Conservation (phyloP, 805 yeast species). For the Candida loeiensis region DNA sequence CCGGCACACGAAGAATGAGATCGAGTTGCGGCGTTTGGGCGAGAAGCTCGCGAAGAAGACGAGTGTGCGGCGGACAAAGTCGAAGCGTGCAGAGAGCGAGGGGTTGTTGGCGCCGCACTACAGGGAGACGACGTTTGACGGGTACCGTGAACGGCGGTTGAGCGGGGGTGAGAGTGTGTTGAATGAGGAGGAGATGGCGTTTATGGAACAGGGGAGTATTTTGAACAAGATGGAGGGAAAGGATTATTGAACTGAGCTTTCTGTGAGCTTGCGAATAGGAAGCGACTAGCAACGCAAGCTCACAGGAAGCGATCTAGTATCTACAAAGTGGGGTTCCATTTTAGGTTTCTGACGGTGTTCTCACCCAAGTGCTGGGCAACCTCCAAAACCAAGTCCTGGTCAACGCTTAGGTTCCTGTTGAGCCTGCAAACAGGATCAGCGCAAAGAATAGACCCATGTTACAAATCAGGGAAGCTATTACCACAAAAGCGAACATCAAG, state of each 20-base stretch:
- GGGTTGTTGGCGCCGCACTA: conserved; percentile 14
- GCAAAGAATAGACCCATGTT: no score
- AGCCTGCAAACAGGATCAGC: no score
- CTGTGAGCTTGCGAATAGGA: no score
- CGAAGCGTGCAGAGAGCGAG: conserved; percentile 3
- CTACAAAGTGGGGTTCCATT: no score
- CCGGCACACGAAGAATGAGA: conserved; percentile 17
- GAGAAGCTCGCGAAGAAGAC: conserved; percentile 32
- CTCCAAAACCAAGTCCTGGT: conserved; percentile 84
- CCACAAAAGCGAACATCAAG: no score
- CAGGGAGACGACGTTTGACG: conserved; percentile 28
- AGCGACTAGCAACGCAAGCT: no score
- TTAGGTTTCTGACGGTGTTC: conserved; percentile 98
- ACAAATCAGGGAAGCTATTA: no score
- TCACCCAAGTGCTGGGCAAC: conserved; percentile 99
- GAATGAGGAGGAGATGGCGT: conserved; percentile 23
- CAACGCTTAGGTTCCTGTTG: no score
- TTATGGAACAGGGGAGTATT: conserved; percentile 15
- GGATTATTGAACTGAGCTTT: no score
- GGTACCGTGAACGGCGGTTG: conserved; percentile 14
- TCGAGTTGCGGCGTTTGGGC: conserved; percentile 35
- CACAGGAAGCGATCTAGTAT: no score
- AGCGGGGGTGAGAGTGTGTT: conserved; percentile 14
- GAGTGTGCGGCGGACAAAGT: conserved; percentile 25
- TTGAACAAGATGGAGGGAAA: conserved; percentile 10